These are phyloP conservation scores for Yarrowia hollandica DNA, from an alignment of 805 yeast genomes.

Conservation along the genomic window DNA sequence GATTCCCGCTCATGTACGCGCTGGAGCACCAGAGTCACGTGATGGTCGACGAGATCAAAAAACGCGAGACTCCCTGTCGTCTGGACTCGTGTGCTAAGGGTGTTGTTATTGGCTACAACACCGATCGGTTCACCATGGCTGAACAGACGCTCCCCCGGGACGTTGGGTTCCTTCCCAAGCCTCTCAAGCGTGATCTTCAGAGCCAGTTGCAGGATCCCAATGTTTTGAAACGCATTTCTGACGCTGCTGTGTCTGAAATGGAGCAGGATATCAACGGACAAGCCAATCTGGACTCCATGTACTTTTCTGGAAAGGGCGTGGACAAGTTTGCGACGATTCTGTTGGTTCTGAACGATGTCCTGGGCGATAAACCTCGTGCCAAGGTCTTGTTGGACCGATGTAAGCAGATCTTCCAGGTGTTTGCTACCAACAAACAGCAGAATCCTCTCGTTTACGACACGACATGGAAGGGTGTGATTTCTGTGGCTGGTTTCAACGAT, in stretches of 20 bases:
- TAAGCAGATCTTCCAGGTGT: constrained; percentile 63
- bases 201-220: constrained; percentile 45
- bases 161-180: constrained; percentile 56
- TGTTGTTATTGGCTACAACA: constrained; percentile 40
- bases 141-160: constrained; percentile 43
- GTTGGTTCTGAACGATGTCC: constrained; percentile 60
- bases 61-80: constrained; percentile 40
- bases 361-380: constrained; percentile 55
- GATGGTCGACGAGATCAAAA: constrained; percentile 40
- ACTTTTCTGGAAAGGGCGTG: constrained; percentile 77
- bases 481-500: constrained; percentile 57
- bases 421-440: constrained; percentile 61
- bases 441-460: constrained; percentile 71
- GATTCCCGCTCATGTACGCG: constrained; percentile 50
- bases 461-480: constrained; percentile 74
- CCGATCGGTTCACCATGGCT: constrained; percentile 40
- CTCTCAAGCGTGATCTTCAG: constrained; percentile 45
- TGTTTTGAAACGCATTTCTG: constrained; percentile 42
- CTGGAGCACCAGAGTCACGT: constrained; percentile 58
- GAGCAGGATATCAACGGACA: constrained; percentile 50
- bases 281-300: constrained; percentile 75
- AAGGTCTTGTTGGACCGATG: constrained; percentile 52
- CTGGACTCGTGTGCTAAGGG: constrained; percentile 52
- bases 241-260: constrained; percentile 50
- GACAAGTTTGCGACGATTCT: constrained; percentile 82